Conservation (phyloP, 257 asterid species). For the Capsicum baccatum region DNA sequence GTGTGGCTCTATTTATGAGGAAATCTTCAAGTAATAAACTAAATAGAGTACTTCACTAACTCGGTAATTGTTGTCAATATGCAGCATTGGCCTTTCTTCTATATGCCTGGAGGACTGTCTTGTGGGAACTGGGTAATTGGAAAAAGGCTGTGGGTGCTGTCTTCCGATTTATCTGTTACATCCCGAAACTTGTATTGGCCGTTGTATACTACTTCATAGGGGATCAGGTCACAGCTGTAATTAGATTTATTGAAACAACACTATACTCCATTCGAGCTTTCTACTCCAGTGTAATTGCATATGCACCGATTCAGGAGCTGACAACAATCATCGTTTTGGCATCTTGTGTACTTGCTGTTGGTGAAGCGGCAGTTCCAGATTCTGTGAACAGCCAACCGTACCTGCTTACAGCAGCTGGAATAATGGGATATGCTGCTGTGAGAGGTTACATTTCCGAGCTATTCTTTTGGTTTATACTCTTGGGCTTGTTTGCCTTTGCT, state of each 20-base stretch:
- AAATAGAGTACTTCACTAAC: slow-evolving; percentile 16
- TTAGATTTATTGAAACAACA: slow-evolving; percentile 59
- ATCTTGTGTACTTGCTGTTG: slow-evolving; percentile 65
- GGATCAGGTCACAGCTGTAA: slow-evolving; percentile 62
- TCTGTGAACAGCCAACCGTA: slow-evolving; percentile 78
- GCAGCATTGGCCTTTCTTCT: slow-evolving; percentile 70
- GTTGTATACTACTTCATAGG: slow-evolving; percentile 63
- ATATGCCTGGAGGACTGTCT: slow-evolving; percentile 84
- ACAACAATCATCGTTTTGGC: slow-evolving; percentile 67
- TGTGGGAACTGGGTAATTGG: slow-evolving; percentile 94
- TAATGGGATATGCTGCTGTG: slow-evolving; percentile 81
- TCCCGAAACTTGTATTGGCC: slow-evolving; percentile 60
- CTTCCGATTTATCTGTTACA: slow-evolving; percentile 47
- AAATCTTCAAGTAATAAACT: not conserved
- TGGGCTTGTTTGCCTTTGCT: slow-evolving; percentile 65
- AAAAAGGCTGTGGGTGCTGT: slow-evolving; percentile 42
- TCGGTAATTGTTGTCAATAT: slow-evolving; percentile 25
- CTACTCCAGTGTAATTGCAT: slow-evolving; percentile 75
- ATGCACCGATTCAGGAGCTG: slow-evolving; percentile 80
- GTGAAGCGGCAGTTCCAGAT: slow-evolving; percentile 78
- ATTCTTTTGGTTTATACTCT: slow-evolving; percentile 75
- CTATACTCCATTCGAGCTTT: slow-evolving; percentile 63
- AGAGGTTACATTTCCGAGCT: slow-evolving; percentile 71
- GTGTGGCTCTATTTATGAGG: not conserved
- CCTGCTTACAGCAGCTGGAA: slow-evolving; percentile 74